These are phyloP conservation scores for Kwoniella heveanensis DNA, from an alignment of 768 basidiomycete genomes.

Conservation along the genomic window DNA sequence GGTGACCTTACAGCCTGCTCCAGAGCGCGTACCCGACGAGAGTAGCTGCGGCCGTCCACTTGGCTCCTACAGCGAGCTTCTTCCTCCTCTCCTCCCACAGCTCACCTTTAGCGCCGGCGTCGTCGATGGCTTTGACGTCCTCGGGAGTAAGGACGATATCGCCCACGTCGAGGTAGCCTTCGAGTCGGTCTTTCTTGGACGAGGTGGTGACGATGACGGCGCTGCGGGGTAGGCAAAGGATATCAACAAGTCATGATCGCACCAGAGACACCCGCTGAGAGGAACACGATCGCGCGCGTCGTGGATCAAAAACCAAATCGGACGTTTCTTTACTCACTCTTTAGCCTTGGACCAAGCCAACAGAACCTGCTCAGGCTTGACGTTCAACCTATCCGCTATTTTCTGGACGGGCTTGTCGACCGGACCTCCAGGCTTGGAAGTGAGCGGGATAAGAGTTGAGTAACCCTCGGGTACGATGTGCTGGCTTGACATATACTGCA, in stretches of 20 bases:
- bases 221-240: slow-evolving; percentile 17
- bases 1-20: slow-evolving; percentile 11
- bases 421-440: slow-evolving; percentile 28
- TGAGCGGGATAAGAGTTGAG: slow-evolving; percentile 42
- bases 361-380: slow-evolving; percentile 42
- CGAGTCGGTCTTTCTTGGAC: slow-evolving; percentile 60
- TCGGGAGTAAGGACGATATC: slow-evolving; percentile 60
- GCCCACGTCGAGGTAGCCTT: slow-evolving; percentile 69
- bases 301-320: not conserved
- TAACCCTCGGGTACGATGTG: slow-evolving; percentile 46
- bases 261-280: no score
- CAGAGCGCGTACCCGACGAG: slow-evolving; percentile 12
- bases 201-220: slow-evolving; percentile 55
- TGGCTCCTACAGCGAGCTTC: not conserved
- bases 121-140: slow-evolving; percentile 54
- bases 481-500: slow-evolving; percentile 33
- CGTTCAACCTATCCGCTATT: slow-evolving; percentile 25
- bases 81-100: slow-evolving; percentile 24
- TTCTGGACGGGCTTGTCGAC: slow-evolving; percentile 30
- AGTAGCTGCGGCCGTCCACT: slow-evolving; percentile 14
- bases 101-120: slow-evolving; percentile 53
- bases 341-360: slow-evolving; percentile 46
- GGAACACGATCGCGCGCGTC: no score
- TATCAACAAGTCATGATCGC: no score
- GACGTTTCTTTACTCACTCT: slow-evolving; percentile 27